Base-by-base conservation (phyloP, 495 filamentous ascomycete genomes). In the Glutinoglossum americanum region DNA sequence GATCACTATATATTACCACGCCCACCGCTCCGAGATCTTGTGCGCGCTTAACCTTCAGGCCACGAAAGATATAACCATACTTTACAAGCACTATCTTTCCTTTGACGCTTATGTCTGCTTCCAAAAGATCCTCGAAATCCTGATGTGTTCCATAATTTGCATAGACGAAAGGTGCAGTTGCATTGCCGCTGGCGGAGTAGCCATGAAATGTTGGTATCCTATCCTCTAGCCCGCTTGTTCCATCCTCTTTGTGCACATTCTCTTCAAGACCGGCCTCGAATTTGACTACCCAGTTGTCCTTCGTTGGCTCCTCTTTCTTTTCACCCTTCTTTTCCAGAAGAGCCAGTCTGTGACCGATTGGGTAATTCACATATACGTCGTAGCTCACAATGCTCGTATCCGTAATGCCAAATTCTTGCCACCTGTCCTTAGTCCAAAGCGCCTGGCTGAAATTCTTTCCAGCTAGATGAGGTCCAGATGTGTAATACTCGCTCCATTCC, bases 141-240 rank as follows among this genome's bases (percentile, higher is more conserved):
- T 74, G 67, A 63, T 80, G 89, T 0, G 83, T 88, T 47, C 89
- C 89, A 60, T 90, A 94, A 67, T 95, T 95, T 61, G 82, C 86
- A 67, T 83, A 94, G 27, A 94, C 85, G 63, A 79, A 87, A 30
- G 72, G 73, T 15, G 82, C 89, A 0, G 89, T 92, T 56, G 90
- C 90, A 64, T 96, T 94, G 4, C 92, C 92, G 55, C 72, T 85
- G 4, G 87, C 88, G 8, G 87, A 93, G 66, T 96, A 97, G 27
- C 92, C 92, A 68, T 98, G 89, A 70, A 98, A 98, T 2, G 84
- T 92, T 3, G 93, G 89, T 47, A 98, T 78, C 30, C 89, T 76
- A 60, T 92, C 75, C 15, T 76, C 67, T 27, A 88, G 67, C 27
- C 80, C 73, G 25, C 77, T 86, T 0, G 89, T 94, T 5, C 76